Evolutionary conservation across 1,284 basidiomycete genomes (phyloP), one percentile per base, ranked within the genome.

Genomic region (Sporisorium scitamineum): DNA sequence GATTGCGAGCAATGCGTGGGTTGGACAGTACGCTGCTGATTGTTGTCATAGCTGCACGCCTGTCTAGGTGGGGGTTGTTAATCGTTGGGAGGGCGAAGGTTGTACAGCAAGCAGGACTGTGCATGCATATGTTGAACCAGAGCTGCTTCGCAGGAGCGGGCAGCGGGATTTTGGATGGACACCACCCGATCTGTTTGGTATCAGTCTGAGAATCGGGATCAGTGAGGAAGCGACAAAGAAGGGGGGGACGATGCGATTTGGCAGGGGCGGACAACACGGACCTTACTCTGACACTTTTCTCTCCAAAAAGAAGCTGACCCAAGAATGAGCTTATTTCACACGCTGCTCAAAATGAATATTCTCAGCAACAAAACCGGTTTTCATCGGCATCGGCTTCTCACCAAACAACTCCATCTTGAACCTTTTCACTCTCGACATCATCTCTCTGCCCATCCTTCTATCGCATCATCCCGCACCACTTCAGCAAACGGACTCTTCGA

Each of bases 271-370:
- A n/a, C 39, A 20, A 42, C n/a, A 42, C n/a, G 39, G 39, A 42
- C 39, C 39, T 42, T n/a, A n/a, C n/a, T n/a, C n/a, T n/a, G n/a
- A n/a, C n/a, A 42, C n/a, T 39, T 39, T 39, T 18, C 37, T 7
- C 34, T n/a, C n/a, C n/a, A n/a, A n/a, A 34, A 39, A 18, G 11
- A 16, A 5, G 37, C 18, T 42, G 39, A 42, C 39, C 39, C 5
- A 42, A 37, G n/a, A 20, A 42, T 42, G 39, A 42, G 39, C 39
- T 20, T n/a, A 42, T 42, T 39, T 42, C 39, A 42, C 39, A 42
- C 39, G 39, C 37, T 39, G 16, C 13, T 37, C 9, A 13, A 34
- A 34, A 10, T 37, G 16, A 39, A n/a, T n/a, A n/a, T n/a, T 39
- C 8, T n/a, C 14, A 42, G 10, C n/a, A 42, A 8, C 18, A 3